Percentiles rank a stretch among this genome's conserved stretches.
Conservation (phyloP, 2,329 filamentous ascomycete genomes). For the Fusarium sp. region DNA sequence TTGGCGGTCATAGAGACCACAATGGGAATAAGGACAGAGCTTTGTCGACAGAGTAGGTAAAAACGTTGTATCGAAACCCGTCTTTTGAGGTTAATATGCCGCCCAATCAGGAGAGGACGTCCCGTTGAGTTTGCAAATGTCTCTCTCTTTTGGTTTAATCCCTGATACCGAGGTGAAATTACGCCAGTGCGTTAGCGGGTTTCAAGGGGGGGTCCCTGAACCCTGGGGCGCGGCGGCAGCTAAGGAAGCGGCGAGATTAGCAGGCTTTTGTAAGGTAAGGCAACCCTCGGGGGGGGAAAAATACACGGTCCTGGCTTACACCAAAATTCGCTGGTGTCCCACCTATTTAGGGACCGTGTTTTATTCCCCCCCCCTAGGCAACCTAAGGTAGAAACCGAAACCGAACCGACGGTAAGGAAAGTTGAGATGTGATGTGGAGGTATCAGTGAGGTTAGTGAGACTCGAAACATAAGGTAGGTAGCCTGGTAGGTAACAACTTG, state of each 20-base stretch:
- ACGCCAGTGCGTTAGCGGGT: constrained; percentile 61
- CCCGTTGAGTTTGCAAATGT: constrained; percentile 22
- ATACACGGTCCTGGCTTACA: no score
- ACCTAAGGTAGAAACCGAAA: constrained; percentile 31
- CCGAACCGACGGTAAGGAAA: constrained; percentile 23
- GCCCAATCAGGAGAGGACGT: constrained; percentile 25
- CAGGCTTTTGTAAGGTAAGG: constrained; percentile 21
- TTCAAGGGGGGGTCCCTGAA: constrained; percentile 60
- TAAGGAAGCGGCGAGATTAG: constrained; percentile 39
- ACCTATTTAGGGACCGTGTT: no score
- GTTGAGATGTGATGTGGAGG: not conserved
- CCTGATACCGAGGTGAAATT: constrained; percentile 63
- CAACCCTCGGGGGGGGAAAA: no score
- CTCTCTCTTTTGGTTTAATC: constrained; percentile 43
- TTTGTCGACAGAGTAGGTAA: constrained; percentile 16
- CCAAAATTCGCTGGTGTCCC: no score
- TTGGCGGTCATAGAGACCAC: not conserved
- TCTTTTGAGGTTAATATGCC: constrained; percentile 17
- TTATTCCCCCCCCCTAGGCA: no score
- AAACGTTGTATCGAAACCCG: constrained; percentile 24
- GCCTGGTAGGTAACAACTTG: no score
- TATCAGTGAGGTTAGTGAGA: constrained; percentile 1
- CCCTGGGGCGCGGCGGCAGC: constrained; percentile 38
- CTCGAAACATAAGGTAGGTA: constrained; percentile 6
- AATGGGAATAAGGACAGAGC: constrained; percentile 9